phyloP scores from a whole-genome alignment of 2,329 filamentous ascomycete genomes.

The Fusarium luffae region DNA sequence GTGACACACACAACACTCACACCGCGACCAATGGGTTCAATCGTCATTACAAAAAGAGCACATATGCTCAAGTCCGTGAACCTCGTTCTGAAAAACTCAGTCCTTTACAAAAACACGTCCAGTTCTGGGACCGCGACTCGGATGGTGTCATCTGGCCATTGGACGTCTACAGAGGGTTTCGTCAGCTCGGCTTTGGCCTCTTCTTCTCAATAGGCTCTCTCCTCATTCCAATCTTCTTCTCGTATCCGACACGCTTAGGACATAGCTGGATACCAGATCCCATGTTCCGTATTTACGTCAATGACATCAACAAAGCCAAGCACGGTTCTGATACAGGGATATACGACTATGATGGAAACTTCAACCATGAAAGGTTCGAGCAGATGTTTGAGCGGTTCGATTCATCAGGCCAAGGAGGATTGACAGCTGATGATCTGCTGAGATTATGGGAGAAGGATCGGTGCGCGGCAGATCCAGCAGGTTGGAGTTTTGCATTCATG shows the following conservation, averaged over 20 bases:
- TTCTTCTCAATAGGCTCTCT: conserved; percentile 54
- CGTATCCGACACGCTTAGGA: conserved; percentile 54
- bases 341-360: conserved; percentile 61
- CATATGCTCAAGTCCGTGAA: neutral
- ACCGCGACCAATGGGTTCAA: neutral
- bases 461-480: conserved; percentile 38
- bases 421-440: conserved; percentile 52
- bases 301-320: conserved; percentile 56
- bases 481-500: conserved; percentile 34
- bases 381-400: conserved; percentile 61
- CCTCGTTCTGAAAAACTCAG: neutral
- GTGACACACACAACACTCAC: neutral
- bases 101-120: conserved; percentile 53
- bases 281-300: conserved; percentile 53
- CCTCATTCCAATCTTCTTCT: conserved; percentile 58
- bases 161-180: conserved; percentile 56
- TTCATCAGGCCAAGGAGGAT: conserved; percentile 48
- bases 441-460: conserved; percentile 54
- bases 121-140: conserved; percentile 56
- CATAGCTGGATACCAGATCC: conserved; percentile 53
- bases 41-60: neutral
- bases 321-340: conserved; percentile 60
- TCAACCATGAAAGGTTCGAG: conserved; percentile 60
- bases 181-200: conserved; percentile 54
- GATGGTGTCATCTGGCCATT: conserved; percentile 54